Evolutionary conservation across 495 filamentous ascomycete genomes (phyloP), one percentile per base, ranked within the genome.

Genomic region (Aspergillus bertholletiae): DNA sequence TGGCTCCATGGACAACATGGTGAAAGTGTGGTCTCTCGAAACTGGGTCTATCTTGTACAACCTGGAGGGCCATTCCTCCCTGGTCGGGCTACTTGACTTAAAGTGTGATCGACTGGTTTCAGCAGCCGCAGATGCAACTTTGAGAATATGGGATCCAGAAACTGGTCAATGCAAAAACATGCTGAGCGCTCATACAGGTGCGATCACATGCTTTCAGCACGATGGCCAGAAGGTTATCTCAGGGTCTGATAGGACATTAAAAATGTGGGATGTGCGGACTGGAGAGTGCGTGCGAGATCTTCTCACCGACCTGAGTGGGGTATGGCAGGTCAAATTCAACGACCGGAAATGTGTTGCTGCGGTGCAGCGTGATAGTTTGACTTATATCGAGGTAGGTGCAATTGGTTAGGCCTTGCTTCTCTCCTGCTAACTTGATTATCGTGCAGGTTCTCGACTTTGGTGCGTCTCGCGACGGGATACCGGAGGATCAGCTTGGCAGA

Each of bases 321-420:
- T 99, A 37, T 99, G 94, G 94, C 94, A 99, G 74, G 94, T 99
- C 63, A 91, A 91, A 65, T 99, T 99, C 71, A 92, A 99, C 67
- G 89, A 96, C 66, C 81, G 94, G 55, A 79, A 92, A 69, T 99
- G 94, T 69, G 94, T 99, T 41, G 94, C 94, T 46, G 94, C 94
- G 27, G 94, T 99, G 57, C 95, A 99, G 76, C 80, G 94, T 40
- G 89, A 95, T 49, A 86, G 84, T 58, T 65, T 96, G 62, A 97
- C 95, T 5, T 97, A 96, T 64, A 90, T 99, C 46, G 94, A 99
- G 84, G 94, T 97, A 68, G 78, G 86, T 71, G 15, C 26, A 43
- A 22, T 11, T 7, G 9, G 17, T 43, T 18, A 17, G 22, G n/a
- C 24, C 23, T 1, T 18, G 18, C 13, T 7, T 1, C 7, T 20